Evolutionary conservation across 2,329 filamentous ascomycete species (phyloP).

Genomic region (Pochonia chlamydosporia): DNA sequence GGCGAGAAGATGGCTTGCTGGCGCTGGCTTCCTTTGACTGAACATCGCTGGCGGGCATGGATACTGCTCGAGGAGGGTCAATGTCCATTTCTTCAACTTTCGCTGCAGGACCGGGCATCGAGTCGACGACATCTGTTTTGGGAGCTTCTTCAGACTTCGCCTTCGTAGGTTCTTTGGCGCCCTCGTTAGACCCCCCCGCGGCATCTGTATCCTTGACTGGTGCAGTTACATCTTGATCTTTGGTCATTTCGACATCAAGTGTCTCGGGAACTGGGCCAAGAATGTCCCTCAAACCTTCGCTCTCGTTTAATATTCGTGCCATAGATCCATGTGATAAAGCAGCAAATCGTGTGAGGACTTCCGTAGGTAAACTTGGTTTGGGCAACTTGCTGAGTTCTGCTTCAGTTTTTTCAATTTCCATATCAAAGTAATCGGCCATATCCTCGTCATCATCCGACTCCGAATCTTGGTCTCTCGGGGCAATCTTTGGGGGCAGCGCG

Average conservation of each 20-base stretch:
- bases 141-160: constrained; percentile 1
- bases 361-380: constrained; percentile 30
- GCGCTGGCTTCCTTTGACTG: neutral
- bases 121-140: neutral
- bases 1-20: constrained; percentile 3
- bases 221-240: neutral
- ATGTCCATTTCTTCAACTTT: constrained; percentile 38
- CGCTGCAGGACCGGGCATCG: constrained; percentile 12
- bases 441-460: constrained; percentile 55
- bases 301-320: constrained; percentile 39
- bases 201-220: neutral
- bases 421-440: constrained; percentile 50
- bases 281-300: constrained; percentile 37
- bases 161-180: neutral
- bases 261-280: constrained; percentile 27
- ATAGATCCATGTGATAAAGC: constrained; percentile 43
- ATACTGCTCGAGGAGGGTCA: constrained; percentile 17
- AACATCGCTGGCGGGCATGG: constrained; percentile 2
- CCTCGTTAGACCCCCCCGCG: neutral
- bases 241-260: constrained; percentile 6
- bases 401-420: constrained; percentile 47
- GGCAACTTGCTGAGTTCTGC: constrained; percentile 42
- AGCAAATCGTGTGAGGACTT: constrained; percentile 41
- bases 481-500: constrained; percentile 32
- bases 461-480: constrained; percentile 24